Base-by-base conservation (phyloP, 1,139 yeast species). In the Hansenula sp. region DNA sequence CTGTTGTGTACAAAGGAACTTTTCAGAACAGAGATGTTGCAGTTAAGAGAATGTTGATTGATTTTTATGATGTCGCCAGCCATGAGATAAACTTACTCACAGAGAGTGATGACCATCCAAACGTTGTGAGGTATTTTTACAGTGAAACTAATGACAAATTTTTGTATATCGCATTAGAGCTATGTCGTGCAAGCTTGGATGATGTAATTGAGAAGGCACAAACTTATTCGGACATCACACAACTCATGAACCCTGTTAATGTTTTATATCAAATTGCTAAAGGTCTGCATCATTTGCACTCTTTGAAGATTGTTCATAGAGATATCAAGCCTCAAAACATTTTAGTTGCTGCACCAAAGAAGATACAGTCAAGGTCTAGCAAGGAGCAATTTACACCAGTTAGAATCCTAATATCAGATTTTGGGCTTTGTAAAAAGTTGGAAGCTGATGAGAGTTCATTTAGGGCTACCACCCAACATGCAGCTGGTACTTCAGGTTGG, bases 401-500 rank as follows among this genome's bases (percentile, higher is more conserved):
- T 11, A 69, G 98, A 44, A 74, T 91, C 52, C 70, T 94, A 41
- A 90, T 93, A 27, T 90, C 97, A 1, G 99, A 93, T 64, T 94
- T 93, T 68, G 99, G 99, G 0, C 74, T 93, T 24, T 93, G 99
- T 63, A 91, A 93, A 60, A 87, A 86, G 59, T 68, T 93, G 43
- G 99, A 93, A 50, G 80, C 82, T 16, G 98, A 90, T 55, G 97
- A 93, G 63, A 86, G 96, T 1, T 88, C 96, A 8, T 93, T 93
- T 62, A 76, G 93, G 51, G 96, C 97, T 0, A 91, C 96, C 0
- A 83, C 93, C 0, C 90, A 90, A 28, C 85, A 89, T 58, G 95
- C 96, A 11, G 96, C 97, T 0, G 99, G 99, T 2, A 93, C 99
- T 0, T 79, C 93, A 8, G 99, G 99, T 1, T 93, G 99, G 99